Evolutionary conservation across 2,329 filamentous ascomycete genomes (phyloP).

Genomic region (Endoconidiophora polonica): DNA sequence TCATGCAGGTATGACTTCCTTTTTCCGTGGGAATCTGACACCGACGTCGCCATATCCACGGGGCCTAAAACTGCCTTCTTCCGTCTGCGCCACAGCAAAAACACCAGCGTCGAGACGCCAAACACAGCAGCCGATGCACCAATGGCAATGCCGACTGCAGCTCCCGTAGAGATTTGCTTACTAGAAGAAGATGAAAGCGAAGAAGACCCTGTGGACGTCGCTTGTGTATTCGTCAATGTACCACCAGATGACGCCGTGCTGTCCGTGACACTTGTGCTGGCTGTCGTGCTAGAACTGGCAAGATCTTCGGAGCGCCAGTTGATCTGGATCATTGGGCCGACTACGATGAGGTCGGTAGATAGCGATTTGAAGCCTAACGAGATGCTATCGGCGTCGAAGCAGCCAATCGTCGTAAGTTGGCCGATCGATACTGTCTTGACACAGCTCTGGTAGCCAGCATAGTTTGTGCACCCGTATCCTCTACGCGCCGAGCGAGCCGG

Average conservation of each 20-base stretch:
- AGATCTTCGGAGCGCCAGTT: constrained; percentile 17
- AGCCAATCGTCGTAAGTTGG: neutral
- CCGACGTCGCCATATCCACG: constrained; percentile 17
- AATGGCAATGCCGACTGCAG: constrained; percentile 14
- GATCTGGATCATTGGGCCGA: constrained; percentile 20
- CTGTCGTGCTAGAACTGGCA: constrained; percentile 7
- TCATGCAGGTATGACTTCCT: too few species aligned
- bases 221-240: neutral
- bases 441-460: too few species aligned
- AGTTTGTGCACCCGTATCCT: too few species aligned
- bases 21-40: neutral
- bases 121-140: constrained; percentile 11
- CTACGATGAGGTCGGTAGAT: constrained; percentile 1
- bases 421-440: too few species aligned
- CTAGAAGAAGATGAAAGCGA: neutral
- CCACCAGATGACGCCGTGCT: neutral
- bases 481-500: too few species aligned
- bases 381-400: neutral
- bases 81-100: constrained; percentile 2
- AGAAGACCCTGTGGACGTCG: neutral
- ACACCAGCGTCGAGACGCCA: neutral
- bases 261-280: neutral
- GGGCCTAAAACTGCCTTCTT: neutral
- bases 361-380: neutral
- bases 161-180: neutral